phyloP scores from a whole-genome alignment of 2,329 filamentous ascomycete species.

The Cercospora janseana region DNA sequence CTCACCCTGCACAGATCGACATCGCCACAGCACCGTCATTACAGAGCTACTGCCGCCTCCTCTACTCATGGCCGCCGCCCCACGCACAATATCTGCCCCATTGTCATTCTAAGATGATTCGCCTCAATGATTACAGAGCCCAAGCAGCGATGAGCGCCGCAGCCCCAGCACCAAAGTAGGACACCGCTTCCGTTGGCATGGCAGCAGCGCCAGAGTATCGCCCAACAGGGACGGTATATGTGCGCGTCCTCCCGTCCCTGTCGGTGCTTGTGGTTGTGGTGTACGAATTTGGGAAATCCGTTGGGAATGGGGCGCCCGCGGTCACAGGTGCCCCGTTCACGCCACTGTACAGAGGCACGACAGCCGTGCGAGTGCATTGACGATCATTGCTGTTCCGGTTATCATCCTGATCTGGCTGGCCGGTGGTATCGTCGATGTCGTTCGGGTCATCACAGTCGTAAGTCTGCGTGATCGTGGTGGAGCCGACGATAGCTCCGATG shows the following conservation, averaged over 20 bases:
- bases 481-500: not conserved
- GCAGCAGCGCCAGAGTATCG: slow-evolving; percentile 1
- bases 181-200: not conserved
- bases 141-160: slow-evolving; percentile 11
- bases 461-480: not conserved
- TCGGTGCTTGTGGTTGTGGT: slow-evolving; percentile 1
- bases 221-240: not conserved
- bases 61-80: too few species aligned
- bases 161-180: slow-evolving; percentile 8
- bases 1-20: too few species aligned
- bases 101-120: too few species aligned
- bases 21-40: too few species aligned
- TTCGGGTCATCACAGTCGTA: not conserved
- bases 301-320: not conserved
- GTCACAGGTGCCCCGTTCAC: not conserved
- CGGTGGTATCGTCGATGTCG: not conserved
- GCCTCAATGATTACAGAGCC: slow-evolving; percentile 1
- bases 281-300: slow-evolving; percentile 5
- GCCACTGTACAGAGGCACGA: not conserved
- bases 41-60: too few species aligned
- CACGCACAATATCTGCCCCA: too few species aligned
- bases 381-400: not conserved
- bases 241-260: not conserved
- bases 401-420: not conserved
- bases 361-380: slow-evolving; percentile 8